These are phyloP conservation scores for Inonotus obliquus DNA, from an alignment of 1,284 basidiomycete species.

Conservation along the genomic window DNA sequence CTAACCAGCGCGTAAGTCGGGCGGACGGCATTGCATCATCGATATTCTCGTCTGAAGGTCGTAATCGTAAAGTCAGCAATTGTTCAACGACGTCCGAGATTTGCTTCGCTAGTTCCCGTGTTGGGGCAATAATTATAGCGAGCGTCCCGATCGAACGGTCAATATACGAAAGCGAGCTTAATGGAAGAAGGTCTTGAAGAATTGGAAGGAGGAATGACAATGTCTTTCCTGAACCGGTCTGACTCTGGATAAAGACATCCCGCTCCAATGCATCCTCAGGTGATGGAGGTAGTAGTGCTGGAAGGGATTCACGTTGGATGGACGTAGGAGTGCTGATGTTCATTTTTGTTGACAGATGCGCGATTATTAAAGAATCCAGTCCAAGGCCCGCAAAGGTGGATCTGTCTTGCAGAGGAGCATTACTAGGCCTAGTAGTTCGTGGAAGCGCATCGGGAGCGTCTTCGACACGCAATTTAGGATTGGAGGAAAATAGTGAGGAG, in stretches of 20 bases:
- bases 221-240: constrained; percentile 98
- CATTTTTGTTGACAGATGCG: constrained; percentile 83
- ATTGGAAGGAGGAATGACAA: constrained; percentile 94
- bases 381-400: constrained; percentile 75
- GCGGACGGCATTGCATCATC: constrained; percentile 42
- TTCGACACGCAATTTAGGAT: constrained; percentile 57
- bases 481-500: constrained; percentile 88
- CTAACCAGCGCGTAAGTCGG: constrained; percentile 86
- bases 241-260: constrained; percentile 94
- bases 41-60: constrained; percentile 50
- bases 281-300: constrained; percentile 55
- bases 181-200: constrained; percentile 88
- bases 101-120: constrained; percentile 92
- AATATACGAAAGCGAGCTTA: constrained; percentile 84
- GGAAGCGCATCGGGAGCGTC: constrained; percentile 27
- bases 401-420: constrained; percentile 74
- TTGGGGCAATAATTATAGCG: constrained; percentile 92
- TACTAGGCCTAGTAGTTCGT: constrained; percentile 57
- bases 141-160: constrained; percentile 87
- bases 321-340: constrained; percentile 83
- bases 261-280: constrained; percentile 41
- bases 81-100: constrained; percentile 72
- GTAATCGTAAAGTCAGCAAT: constrained; percentile 70
- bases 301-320: constrained; percentile 83
- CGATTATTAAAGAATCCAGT: constrained; percentile 75